A percentile compares a stretch with the other conserved stretches of the same genome.
These are phyloP conservation scores for Lactifluus piperatus DNA, from an alignment of 768 basidiomycete genomes.

Conservation along the genomic window DNA sequence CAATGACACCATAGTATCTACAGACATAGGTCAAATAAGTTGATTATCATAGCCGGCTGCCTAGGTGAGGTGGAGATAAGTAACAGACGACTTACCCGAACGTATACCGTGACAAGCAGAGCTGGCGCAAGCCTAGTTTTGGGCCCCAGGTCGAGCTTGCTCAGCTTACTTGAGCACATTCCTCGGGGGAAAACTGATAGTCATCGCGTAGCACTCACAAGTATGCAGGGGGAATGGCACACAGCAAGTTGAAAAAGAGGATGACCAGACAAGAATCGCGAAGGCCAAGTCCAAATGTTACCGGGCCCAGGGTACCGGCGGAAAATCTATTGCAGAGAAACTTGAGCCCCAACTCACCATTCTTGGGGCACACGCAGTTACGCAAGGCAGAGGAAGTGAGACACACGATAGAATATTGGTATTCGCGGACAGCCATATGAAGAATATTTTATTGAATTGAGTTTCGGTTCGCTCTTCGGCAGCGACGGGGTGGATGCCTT, in stretches of 20 bases:
- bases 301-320: constrained; percentile 39
- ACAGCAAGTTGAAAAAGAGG: constrained; percentile 39
- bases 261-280: constrained; percentile 39
- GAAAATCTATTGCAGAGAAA: constrained; percentile 31
- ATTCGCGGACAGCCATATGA: constrained; percentile 34
- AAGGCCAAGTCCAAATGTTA: constrained; percentile 35
- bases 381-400: not conserved
- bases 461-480: constrained; percentile 30
- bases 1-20: constrained; percentile 49
- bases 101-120: constrained; percentile 62
- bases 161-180: not conserved
- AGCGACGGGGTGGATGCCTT: constrained; percentile 31
- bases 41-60: not conserved
- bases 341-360: not conserved
- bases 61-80: not conserved
- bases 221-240: constrained; percentile 35
- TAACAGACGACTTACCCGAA: constrained; percentile 38
- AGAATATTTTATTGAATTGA: constrained; percentile 35
- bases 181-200: not conserved
- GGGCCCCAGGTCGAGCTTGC: constrained; percentile 64
- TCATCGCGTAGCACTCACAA: constrained; percentile 26
- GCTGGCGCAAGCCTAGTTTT: constrained; percentile 70
- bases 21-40: constrained; percentile 15
- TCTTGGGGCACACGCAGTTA: not conserved
- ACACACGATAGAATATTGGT: constrained; percentile 33